Evolutionary conservation across 2,329 filamentous ascomycete species (phyloP).

Genomic region (Sporothrix globosa): DNA sequence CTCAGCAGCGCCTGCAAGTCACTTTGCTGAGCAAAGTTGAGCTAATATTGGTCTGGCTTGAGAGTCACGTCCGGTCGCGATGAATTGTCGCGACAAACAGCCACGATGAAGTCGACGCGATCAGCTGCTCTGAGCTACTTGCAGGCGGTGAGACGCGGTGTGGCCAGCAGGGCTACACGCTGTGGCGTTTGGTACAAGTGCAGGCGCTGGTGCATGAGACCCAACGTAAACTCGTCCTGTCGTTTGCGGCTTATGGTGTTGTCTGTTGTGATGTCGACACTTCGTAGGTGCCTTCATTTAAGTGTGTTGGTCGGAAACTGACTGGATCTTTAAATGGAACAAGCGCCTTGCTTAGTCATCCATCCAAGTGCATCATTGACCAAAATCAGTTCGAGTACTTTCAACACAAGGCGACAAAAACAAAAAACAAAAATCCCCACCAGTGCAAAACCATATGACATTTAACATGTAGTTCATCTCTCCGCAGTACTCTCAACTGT

Average conservation of each 20-base stretch:
- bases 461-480: too few species aligned
- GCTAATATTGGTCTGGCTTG: not conserved
- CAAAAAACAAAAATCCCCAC: too few species aligned
- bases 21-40: not conserved
- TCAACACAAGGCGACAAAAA: not conserved
- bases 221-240: not conserved
- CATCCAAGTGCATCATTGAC: not conserved
- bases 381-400: not conserved
- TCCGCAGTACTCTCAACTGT: too few species aligned
- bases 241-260: not conserved
- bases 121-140: not conserved
- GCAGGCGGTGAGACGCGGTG: not conserved
- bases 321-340: not conserved
- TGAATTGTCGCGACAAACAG: not conserved
- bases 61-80: not conserved
- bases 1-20: not conserved
- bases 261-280: not conserved
- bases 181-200: not conserved
- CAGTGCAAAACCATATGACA: too few species aligned
- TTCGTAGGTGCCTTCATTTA: not conserved
- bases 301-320: not conserved
- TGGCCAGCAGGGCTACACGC: not conserved
- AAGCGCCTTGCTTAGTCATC: slow-evolving; percentile 1
- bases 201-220: too few species aligned
- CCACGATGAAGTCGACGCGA: slow-evolving; percentile 4